These are phyloP conservation scores for Posidonia oceanica DNA, from an alignment of 116 monocot genomes.

Conservation along the genomic window DNA sequence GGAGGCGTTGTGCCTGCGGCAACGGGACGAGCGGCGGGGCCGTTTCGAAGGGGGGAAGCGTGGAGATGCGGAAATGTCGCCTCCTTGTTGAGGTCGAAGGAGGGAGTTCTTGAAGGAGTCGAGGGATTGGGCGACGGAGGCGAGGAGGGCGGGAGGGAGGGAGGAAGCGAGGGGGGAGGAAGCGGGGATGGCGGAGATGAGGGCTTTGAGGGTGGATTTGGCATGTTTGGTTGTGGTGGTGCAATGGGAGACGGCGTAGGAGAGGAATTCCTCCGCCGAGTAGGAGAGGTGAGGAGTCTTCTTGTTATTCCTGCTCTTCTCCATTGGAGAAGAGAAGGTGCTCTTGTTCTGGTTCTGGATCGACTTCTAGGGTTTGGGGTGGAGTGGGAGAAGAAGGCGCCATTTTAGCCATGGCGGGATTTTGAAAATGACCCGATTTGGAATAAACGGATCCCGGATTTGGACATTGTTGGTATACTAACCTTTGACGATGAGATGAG, in stretches of 20 bases:
- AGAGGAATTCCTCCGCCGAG: constrained; percentile 32
- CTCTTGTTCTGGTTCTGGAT: too few relatives aligned
- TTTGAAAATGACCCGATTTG: too few relatives aligned
- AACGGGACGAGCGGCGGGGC: too few relatives aligned
- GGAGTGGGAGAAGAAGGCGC: too few relatives aligned
- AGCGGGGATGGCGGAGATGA: constrained; percentile 7
- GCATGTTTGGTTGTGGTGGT: background rate
- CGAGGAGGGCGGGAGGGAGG: constrained; percentile 37
- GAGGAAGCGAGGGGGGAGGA: constrained; percentile 28
- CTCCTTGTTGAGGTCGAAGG: background rate
- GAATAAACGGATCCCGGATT: too few relatives aligned
- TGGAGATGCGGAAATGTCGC: too few relatives aligned
- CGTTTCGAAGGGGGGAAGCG: too few relatives aligned
- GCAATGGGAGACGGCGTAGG: constrained; percentile 10
- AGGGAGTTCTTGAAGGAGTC: constrained; percentile 25
- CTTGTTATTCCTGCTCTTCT: background rate
- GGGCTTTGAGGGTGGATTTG: constrained; percentile 11
- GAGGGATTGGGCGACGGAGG: constrained; percentile 24
- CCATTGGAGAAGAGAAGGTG: background rate
- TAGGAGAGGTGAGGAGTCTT: background rate
- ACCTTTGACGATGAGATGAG: too few relatives aligned
- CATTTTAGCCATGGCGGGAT: too few relatives aligned
- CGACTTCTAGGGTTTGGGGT: too few relatives aligned
- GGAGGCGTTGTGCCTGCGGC: too few relatives aligned
- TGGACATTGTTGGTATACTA: too few relatives aligned